Percentiles rank a stretch among this genome's conserved stretches.
These are phyloP conservation scores for Starmerella roubikii DNA, from an alignment of 805 yeast species.

Conservation along the genomic window DNA sequence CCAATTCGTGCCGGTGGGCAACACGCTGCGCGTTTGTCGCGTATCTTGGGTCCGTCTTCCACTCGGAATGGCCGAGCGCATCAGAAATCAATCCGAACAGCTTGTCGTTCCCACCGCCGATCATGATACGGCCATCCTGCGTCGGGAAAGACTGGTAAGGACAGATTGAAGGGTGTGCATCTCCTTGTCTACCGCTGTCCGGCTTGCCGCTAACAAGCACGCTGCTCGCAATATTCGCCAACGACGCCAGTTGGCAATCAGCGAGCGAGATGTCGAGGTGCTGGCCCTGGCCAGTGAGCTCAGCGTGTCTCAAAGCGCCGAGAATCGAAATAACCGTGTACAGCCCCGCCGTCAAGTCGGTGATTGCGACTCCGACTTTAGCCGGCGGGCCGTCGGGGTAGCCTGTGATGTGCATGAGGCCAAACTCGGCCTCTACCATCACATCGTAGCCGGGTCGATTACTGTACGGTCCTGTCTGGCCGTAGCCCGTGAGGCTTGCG, in stretches of 20 bases:
- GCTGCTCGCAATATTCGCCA: slow-evolving; percentile 31
- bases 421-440: slow-evolving; percentile 35
- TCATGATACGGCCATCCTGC: slow-evolving; percentile 28
- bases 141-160: slow-evolving; percentile 33
- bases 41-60: slow-evolving; percentile 27
- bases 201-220: slow-evolving; percentile 29
- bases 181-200: slow-evolving; percentile 31
- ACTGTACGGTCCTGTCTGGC: slow-evolving; percentile 31
- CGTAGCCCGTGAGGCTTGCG: slow-evolving; percentile 32
- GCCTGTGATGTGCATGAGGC: slow-evolving; percentile 34
- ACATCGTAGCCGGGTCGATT: slow-evolving; percentile 33
- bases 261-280: slow-evolving; percentile 28
- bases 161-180: slow-evolving; percentile 31
- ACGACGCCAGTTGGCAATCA: slow-evolving; percentile 31
- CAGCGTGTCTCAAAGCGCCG: slow-evolving; percentile 28
- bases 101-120: slow-evolving; percentile 33
- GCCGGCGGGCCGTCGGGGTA: slow-evolving; percentile 31
- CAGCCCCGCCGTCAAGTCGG: slow-evolving; percentile 32
- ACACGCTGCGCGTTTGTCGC: slow-evolving; percentile 29
- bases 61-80: slow-evolving; percentile 26
- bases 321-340: slow-evolving; percentile 29
- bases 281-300: slow-evolving; percentile 28
- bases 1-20: slow-evolving; percentile 25
- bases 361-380: slow-evolving; percentile 34
- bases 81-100: slow-evolving; percentile 26